Evolutionary conservation across 2,329 filamentous ascomycete genomes (phyloP), one percentile per base, ranked within the genome.

Genomic region (Pyricularia sp.): DNA sequence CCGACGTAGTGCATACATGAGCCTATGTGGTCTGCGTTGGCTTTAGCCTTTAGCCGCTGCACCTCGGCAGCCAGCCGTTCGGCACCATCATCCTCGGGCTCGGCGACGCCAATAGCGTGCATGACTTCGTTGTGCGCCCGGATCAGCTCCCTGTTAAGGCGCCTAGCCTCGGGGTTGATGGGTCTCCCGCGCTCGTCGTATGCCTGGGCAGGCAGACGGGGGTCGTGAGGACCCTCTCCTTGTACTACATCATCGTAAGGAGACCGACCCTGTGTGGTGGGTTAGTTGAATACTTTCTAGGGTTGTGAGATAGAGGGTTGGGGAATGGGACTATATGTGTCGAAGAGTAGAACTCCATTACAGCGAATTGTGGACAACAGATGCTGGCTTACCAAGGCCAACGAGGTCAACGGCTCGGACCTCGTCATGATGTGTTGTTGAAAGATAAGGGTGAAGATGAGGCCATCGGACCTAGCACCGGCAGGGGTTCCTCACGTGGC

Each of bases 51-150:
- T 11, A n/a, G 3, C 28, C 33, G 28, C 7, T 75, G 72, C 30
- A 83, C 81, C 70, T 88, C 85, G 1, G 78, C 76, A 59, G 83
- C 81, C 67, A 82, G 79, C 5, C 78, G 77, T 4, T 80, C 78
- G 26, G 77, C 74, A 4, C 73, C 73, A 9, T 77, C 77, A 67
- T 81, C 83, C 68, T 88, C 86, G 17, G 85, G 84, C 72, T 88
- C 86, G 10, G 86, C 86, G 4, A 88, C 86, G 5, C 86, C 86
- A 58, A 88, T 88, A 11, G 87, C 85, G 23, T 83, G 80, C 86
- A 88, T 88, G 3, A 88, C 86, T 71, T 88, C 86, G 71, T 88
- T 88, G 73, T 88, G 86, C 11, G 86, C 83, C 67, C 86, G 81
- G 30, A 88, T 85, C 36, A 88, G 82, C 69, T 86, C 83, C 66